Evolutionary conservation across 2,329 filamentous ascomycete species (phyloP), one percentile per base, ranked within the genome.

Genomic region (Sclerotinia glacialis): DNA sequence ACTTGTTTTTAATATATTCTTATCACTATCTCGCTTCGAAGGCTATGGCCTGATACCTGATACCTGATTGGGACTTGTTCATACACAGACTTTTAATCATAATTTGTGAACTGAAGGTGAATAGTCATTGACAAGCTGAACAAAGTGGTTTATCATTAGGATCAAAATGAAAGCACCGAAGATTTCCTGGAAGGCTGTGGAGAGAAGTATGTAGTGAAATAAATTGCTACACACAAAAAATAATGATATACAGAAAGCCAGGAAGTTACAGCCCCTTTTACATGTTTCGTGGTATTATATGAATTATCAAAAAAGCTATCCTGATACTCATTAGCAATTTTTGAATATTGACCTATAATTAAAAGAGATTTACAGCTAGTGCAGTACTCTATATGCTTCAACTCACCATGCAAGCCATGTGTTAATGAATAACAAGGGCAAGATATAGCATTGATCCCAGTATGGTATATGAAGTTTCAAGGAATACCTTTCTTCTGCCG

Each of bases 71-170:
- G 28, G 28, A 60, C 5, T 7, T 60, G 2, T 23, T 54, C 4
- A 9, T 21, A 12, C 26, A 47, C 8, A 31, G 21, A n/a, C 14
- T 37, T 5, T 49, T 1, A 37, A 26, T 8, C 28, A 62, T 16
- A 16, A 53, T 53, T 62, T 26, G 34, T 62, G n/a, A 28, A 28
- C 23, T 28, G 18, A 53, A 44, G 49, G 34, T 53, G 47, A 63
- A 53, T 63, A 12, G 14, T 16, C 40, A 9, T 37, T 4, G 21
- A 37, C 44, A 60, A 26, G 4, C 6, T 37, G 5, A 14, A 26
- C 14, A 14, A 47, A 49, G n/a, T 61, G 14, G 5, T 47, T 54
- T 21, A 34, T 53, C 1, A n/a, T 40, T 16, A 40, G 7, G 9
- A 21, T 50, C 18, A 40, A n/a, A 26, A 9, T 42, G 9, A 3